Conservation (phyloP, 1,284 basidiomycete species). For the Laetiporus sulphureus region DNA sequence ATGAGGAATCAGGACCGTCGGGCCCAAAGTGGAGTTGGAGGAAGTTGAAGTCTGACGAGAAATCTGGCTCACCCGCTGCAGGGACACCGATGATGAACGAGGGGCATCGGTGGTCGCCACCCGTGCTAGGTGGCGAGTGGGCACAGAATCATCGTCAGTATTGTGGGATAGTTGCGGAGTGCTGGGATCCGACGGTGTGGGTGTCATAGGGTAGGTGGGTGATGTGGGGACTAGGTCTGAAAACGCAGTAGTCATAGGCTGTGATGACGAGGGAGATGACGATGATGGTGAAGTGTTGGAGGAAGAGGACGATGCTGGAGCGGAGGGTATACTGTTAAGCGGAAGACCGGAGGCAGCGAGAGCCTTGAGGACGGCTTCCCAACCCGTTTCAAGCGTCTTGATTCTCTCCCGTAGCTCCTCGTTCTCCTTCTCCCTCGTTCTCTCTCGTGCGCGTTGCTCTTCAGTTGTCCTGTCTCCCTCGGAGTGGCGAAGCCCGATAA, state of each 20-base stretch:
- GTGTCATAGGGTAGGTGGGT: constrained; percentile 40
- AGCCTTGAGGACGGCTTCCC: constrained; percentile 72
- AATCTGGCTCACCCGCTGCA: constrained; percentile 77
- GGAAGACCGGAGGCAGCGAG: constrained; percentile 61
- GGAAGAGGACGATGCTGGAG: constrained; percentile 20
- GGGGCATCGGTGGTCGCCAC: constrained; percentile 70
- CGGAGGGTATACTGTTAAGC: constrained; percentile 26
- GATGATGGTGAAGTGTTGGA: constrained; percentile 16
- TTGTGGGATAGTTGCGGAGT: constrained; percentile 23
- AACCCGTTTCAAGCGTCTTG: constrained; percentile 68
- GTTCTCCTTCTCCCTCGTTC: constrained; percentile 60
- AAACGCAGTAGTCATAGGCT: constrained; percentile 27
- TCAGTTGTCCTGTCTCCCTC: constrained; percentile 21
- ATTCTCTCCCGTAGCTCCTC: constrained; percentile 68
- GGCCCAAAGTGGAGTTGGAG: constrained; percentile 23
- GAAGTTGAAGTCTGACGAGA: constrained; percentile 20
- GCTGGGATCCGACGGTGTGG: constrained; percentile 42
- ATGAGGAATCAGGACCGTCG: constrained; percentile 17
- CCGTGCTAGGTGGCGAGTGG: constrained; percentile 93
- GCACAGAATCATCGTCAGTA: constrained; percentile 38
- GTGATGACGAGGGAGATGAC: constrained; percentile 19
- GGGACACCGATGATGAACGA: constrained; percentile 58
- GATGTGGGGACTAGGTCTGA: constrained; percentile 26
- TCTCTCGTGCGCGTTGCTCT: constrained; percentile 36
- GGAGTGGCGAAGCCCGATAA: constrained; percentile 21